Percentiles rank a stretch among this genome's conserved stretches.
phyloP scores from a whole-genome alignment of 352 stramenopile genomes.

The Globisporangium splendens region DNA sequence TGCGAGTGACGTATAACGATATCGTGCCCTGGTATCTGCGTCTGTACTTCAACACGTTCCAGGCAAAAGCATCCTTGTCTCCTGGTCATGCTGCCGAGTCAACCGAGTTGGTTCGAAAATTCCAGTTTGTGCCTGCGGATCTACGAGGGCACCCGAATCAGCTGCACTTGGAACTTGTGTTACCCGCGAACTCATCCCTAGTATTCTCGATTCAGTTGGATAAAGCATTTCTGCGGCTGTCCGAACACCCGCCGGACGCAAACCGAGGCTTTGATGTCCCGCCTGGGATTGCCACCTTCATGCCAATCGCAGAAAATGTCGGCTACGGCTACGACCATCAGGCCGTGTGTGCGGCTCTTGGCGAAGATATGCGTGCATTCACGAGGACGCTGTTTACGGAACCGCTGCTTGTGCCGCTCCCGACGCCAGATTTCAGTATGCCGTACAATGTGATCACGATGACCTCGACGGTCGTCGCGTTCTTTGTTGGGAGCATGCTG shows the following conservation, averaged over 20 bases:
- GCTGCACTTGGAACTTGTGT: constrained; percentile 39
- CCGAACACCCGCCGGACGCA: constrained; percentile 79
- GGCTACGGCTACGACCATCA: neutral
- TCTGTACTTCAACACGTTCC: constrained; percentile 75
- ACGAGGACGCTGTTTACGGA: constrained; percentile 67
- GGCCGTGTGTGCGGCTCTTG: constrained; percentile 12
- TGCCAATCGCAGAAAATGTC: constrained; percentile 5
- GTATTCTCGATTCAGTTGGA: constrained; percentile 77
- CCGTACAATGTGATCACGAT: constrained; percentile 91
- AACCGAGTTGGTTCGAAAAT: constrained; percentile 15
- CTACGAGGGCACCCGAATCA: constrained; percentile 53
- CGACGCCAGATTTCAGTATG: constrained; percentile 89
- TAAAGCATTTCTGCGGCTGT: constrained; percentile 78
- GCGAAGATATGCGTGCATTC: constrained; percentile 5
- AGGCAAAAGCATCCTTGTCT: constrained; percentile 14
- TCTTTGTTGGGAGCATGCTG: constrained; percentile 83
- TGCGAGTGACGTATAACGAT: constrained; percentile 69
- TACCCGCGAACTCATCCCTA: constrained; percentile 52
- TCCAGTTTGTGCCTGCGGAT: constrained; percentile 63
- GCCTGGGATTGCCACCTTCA: constrained; percentile 53
- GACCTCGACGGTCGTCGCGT: constrained; percentile 85
- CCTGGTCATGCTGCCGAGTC: constrained; percentile 12
- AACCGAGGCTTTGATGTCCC: constrained; percentile 85
- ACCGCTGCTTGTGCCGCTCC: constrained; percentile 74
- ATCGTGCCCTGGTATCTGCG: constrained; percentile 80